Percentiles rank a stretch among this genome's conserved stretches.
phyloP scores from a whole-genome alignment of 1,284 basidiomycete species.

The Stereum hirsutum region DNA sequence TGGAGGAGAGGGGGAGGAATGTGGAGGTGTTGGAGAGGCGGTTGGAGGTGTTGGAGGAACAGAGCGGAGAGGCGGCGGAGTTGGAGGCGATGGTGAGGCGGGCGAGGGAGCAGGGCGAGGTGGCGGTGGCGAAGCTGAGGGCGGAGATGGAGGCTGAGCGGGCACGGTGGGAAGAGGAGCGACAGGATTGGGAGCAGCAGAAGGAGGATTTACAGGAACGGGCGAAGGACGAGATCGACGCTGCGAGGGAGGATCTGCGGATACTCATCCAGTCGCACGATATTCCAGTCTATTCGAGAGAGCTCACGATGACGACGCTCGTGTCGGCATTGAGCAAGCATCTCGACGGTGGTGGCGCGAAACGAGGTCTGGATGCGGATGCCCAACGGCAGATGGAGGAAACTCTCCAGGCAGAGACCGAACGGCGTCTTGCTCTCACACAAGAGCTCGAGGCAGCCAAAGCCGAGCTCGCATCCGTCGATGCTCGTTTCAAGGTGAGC shows the following conservation, averaged over 20 bases:
- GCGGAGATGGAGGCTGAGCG: slow-evolving; percentile 40
- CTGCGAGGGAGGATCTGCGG: slow-evolving; percentile 9
- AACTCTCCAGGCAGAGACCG: slow-evolving; percentile 43
- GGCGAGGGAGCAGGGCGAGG: slow-evolving; percentile 2
- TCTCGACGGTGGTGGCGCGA: slow-evolving; percentile 6
- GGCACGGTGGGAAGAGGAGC: slow-evolving; percentile 40
- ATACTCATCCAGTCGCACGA: slow-evolving; percentile 9
- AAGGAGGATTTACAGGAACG: slow-evolving; percentile 33
- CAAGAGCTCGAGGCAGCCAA: slow-evolving; percentile 30
- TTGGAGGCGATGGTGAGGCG: slow-evolving; percentile 4
- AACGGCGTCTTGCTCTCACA: slow-evolving; percentile 29
- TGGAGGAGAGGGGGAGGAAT: slow-evolving; percentile 26
- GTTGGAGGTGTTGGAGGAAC: slow-evolving; percentile 52
- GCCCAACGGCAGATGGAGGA: slow-evolving; percentile 39
- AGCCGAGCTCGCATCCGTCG: slow-evolving; percentile 34
- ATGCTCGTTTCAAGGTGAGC: slow-evolving; percentile 29
- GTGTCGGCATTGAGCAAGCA: slow-evolving; percentile 10
- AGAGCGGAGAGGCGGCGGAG: slow-evolving; percentile 3
- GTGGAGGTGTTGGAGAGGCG: slow-evolving; percentile 49
- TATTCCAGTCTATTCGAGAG: slow-evolving; percentile 13
- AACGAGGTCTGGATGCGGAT: slow-evolving; percentile 18
- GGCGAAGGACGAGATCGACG: slow-evolving; percentile 10
- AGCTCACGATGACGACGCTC: slow-evolving; percentile 5
- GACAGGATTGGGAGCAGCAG: slow-evolving; percentile 43
- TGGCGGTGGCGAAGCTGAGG: slow-evolving; percentile 1